Base-by-base conservation (phyloP, 2,329 filamentous ascomycete genomes). In the Botrytis deweyae region DNA sequence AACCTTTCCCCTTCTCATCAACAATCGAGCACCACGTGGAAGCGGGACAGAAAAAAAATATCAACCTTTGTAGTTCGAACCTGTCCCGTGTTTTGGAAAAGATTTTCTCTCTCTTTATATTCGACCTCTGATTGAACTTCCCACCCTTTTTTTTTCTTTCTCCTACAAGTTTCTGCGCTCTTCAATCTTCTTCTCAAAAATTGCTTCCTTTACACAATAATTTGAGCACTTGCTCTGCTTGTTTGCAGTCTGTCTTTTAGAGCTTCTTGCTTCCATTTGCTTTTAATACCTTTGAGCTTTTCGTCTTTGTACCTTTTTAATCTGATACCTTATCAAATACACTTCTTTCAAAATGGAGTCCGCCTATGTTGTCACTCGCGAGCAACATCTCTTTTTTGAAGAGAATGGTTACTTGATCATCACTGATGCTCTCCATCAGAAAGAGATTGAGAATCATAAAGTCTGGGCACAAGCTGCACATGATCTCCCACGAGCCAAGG, bases 391-490 rank as follows among this genome's bases (percentile, higher is more conserved):
- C 1, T 79, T 77, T 73, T 82, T 80, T 49, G 74, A 81, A 1
- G 76, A 80, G 14, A 73, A 76, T 14, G 81, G 81, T 4, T 82
- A 81, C 72, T 77, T 82, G 4, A 74, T 81, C 5, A 71, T 82
- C 10, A 75, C 66, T 0, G 74, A 75, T 25, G 79, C 80, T 42
- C 75, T 82, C n/a, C 76, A 71, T 9, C 3, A 64, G 3, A 33
- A 72, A 2, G 80, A 82, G 65, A 75, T 70, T 61, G 25, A 66
- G 36, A 25, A 74, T 36, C 75, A 76, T 7, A 78, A 81, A 59
- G 61, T 76, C 74, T 83, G 82, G 82, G 77, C 81, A 4, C 80
- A 81, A 66, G 81, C 82, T 74, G 79, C 82, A 5, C 79, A 83
- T 70, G 80, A 81, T 73, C 77, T 82, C 49, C 81, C 82, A 5